Base-by-base conservation (phyloP, 208 protist species). In the Leishmania amazonensis region DNA sequence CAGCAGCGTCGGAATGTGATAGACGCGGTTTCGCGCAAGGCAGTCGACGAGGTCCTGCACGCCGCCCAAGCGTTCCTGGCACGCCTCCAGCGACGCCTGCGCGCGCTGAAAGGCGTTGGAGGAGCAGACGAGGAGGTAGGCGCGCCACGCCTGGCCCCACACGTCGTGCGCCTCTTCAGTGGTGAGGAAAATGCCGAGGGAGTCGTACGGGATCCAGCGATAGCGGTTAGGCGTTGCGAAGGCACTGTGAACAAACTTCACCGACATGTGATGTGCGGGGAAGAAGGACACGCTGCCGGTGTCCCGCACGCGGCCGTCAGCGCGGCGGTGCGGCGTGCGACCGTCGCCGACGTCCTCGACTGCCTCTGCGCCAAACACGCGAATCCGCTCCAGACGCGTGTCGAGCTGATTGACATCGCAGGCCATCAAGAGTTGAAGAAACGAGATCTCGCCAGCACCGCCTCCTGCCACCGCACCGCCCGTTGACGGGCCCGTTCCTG, bases 261-360 rank as follows among this genome's bases (percentile, higher is more conserved):
- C 68, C 38, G 74, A 65, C n/a, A 84, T 31, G 64, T 76, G 74
- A 80, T 97, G 92, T 19, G 88, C 80, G 0, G 89, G 83, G 80
- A 96, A 96, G 74, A 96, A 86, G 13, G 92, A 93, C 40, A 83
- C 85, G 68, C 76, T 85, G 81, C 81, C 83, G 45, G 78, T 91
- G 79, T 91, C 87, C n/a, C 75, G 82, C 42, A 87, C 79, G 45
- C 86, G 87, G 19, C 85, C 90, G 58, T 93, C 91, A 40, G 87
- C 79, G 51, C 88, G 85, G 31, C 90, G 88, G 35, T 85, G 78
- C 31, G 90, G 86, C 19, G 87, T 89, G 35, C 81, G 74, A 45
- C 89, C 88, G 78, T 97, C 94, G 9, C 94, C 94, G 70, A 95
- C 85, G 85, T 97, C 94, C 84, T 96, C 94, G 49, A 97, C 92